Base-by-base conservation (phyloP, 129 eudicot species). In the Flaveria linearis region DNA sequence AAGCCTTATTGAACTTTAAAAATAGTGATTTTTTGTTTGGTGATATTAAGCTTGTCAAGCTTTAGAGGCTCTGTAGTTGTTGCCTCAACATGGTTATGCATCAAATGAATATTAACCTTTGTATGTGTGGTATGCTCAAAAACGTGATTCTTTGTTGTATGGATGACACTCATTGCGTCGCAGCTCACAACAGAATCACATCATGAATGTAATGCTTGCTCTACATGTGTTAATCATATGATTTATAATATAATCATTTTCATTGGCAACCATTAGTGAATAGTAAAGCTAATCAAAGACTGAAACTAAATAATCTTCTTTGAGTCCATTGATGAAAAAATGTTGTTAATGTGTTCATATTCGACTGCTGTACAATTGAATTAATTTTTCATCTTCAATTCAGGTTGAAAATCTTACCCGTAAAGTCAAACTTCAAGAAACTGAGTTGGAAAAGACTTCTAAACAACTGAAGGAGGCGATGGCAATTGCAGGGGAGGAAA, bases 391-490 rank as follows among this genome's bases (percentile, higher is more conserved):
- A 30, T 55, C 55, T 68, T 74, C 49, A 33, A 79, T 11, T 76
- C 68, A 93, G 96, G 98, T 90, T 72, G 98, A 90, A 84, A 88
- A 30, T 85, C 88, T 93, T 39, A 83, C 90, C 45, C 86, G 91
- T 22, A 86, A 90, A 82, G 88, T 86, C 68, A 88, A 93, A 74
- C 81, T 85, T 80, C 98, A 90, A 82, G 98, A 93, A 71, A 72
- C 71, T 20, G 98, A 93, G 85, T 82, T 93, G 73, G 91, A 93
- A 86, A 88, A 85, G 84, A 82, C 89, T 22, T 80, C 84, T 46
- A 90, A 88, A 75, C 96, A 93, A 80, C 81, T 90, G 57, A 84
- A 88, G 87, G 98, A 93, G 84, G 96, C 96, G n/a, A 78, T 93
- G 63, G 80, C 95, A 75, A 80, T 93, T 76, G 92, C 95, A 75